phyloP scores from a whole-genome alignment of 2,329 filamentous ascomycete genomes.

The Ceratocystis variospora region DNA sequence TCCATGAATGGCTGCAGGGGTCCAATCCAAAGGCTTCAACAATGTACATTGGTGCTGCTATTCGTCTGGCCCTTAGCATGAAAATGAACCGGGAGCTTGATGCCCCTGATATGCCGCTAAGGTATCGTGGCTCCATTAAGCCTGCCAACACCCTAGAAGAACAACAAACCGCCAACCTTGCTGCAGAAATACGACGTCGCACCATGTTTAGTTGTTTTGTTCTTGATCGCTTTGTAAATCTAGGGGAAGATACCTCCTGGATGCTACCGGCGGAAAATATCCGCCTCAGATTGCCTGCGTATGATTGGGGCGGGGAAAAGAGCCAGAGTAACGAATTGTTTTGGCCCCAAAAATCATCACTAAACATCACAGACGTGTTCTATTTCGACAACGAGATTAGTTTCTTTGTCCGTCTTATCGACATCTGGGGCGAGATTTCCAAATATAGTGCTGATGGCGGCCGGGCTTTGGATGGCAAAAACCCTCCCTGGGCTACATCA shows the following conservation, averaged over 20 bases:
- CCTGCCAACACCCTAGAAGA: constrained; percentile 9
- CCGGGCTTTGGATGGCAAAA: constrained; percentile 34
- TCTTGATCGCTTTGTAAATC: constrained; percentile 54
- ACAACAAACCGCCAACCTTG: constrained; percentile 26
- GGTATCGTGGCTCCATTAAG: constrained; percentile 5
- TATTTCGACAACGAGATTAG: constrained; percentile 36
- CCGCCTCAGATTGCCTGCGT: constrained; percentile 4
- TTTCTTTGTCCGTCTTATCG: constrained; percentile 43
- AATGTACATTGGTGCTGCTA: constrained; percentile 49
- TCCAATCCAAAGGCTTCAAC: constrained; percentile 36
- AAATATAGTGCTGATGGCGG: constrained; percentile 40
- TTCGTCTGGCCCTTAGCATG: constrained; percentile 48
- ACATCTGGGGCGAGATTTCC: constrained; percentile 46
- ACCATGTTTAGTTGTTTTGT: constrained; percentile 66
- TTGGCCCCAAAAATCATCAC: constrained; percentile 14
- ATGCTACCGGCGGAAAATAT: constrained; percentile 12
- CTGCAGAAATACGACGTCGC: constrained; percentile 50
- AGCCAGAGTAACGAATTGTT: constrained; percentile 11
- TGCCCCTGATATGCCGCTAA: not conserved
- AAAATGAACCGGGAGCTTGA: constrained; percentile 25
- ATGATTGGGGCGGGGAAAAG: constrained; percentile 31
- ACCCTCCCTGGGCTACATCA: constrained; percentile 47
- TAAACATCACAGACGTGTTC: constrained; percentile 21
- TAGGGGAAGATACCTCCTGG: constrained; percentile 36
- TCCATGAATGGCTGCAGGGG: constrained; percentile 58